Evolutionary conservation across 257 asterid species (phyloP), one percentile per base, ranked within the genome.

Genomic region (Salvia rosmarinus): DNA sequence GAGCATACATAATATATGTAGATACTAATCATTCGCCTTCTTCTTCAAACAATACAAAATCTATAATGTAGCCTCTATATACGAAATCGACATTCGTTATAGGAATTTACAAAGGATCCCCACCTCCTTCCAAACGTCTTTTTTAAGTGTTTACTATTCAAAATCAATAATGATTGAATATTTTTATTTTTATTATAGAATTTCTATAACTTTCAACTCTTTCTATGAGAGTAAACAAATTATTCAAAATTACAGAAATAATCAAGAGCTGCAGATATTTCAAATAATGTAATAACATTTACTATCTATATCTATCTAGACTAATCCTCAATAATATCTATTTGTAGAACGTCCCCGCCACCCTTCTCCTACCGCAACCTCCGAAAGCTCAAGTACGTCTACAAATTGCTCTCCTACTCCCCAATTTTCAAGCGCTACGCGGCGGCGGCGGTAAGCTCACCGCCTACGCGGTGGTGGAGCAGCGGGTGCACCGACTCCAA

Each of bases 381-480:
- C 3, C 59, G 97, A 17, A 90, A 91, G 71, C 70, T 94, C 73
- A 94, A 94, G 73, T 89, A 79, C 81, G 0, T 87, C 1, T 57
- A 32, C 0, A 90, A 81, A 2, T 89, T 93, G 77, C 96, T 72
- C 34, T 80, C 89, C 3, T 90, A 87, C 77, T 88, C 51, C 16
- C 9, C 61, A 9, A 75, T 85, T 0, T 93, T 93, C 89, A 82
- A 83, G 74, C 70, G 4, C 1, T 90, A 90, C 50, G 96, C 98
- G 7, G 81, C 63, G 40, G 71, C 75, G n/a, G n/a, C 0, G 98
- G 97, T 12, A 86, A 85, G 30, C 68, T 90, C 21, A 96, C 97
- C 11, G 69, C 77, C 37, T 90, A 94, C 77, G 82, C 84, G 7
- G 98, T 90, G 84, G 85, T 94, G 74, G 98, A 94, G 89, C 98